Evolutionary conservation across 2,329 filamentous ascomycete genomes (phyloP), one percentile per base, ranked within the genome.

Genomic region (Metarhizium robertsii): DNA sequence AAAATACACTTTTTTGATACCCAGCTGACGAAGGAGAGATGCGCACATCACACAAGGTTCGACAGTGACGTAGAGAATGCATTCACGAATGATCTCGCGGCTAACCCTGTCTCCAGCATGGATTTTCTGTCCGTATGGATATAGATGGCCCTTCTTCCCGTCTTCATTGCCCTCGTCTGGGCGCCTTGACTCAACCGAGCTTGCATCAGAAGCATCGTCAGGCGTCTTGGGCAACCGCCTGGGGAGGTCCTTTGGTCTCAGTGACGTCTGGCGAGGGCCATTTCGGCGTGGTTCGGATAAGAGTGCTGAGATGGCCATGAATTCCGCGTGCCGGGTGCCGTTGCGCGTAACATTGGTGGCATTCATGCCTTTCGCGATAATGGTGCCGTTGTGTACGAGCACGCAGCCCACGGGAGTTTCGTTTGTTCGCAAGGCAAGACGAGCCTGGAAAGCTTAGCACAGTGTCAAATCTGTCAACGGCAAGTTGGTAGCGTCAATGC

Each of bases 1-100:
- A 70, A 94, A 99, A 71, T 92, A 97, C 36, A 99, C 94, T 61
- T 87, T 87, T 59, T 87, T 83, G 70, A 99, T 91, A 14, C 85
- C 83, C 61, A 95, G 86, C 71, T 99, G 95, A 53, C 91, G 84
- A 52, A 99, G 79, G 53, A 95, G 84, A 6, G 91, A 95, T 13
- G 94, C 94, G 68, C 94, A 99, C 94, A 99, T 99, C 74, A 99
- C 90, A 70, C 94, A 99, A 4, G 94, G 94, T 73, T 99, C 95
- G 54, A 99, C 92, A 0, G 94, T 99, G 51, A 99, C 94, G 71
- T 99, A 99, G 53, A 99, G 82, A 10, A 85, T 87, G 62, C 79
- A 80, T 60, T 92, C 82, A 43, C 76, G 77, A 62, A 97, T 77
- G 59, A 92, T 81, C 13, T 79, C 79, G 38, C 83, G 79, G 53